Percentiles rank a stretch among this genome's conserved stretches.
Conservation (phyloP, 352 stramenopile genomes). For the Aphanomyces euteiches region DNA sequence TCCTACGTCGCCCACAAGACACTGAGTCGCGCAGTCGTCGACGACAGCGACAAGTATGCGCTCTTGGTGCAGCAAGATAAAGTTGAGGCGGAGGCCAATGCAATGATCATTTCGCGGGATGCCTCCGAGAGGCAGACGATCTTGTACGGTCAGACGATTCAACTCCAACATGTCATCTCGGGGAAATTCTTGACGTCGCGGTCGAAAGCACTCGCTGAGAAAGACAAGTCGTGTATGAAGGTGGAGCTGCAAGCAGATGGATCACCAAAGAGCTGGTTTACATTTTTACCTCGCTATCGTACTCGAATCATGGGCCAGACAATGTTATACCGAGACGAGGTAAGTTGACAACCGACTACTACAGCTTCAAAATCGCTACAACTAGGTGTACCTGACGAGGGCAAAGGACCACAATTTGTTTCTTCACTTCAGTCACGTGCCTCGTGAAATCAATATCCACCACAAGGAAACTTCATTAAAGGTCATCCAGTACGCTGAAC, state of each 20-base stretch:
- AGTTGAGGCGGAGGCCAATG: constrained; percentile 14
- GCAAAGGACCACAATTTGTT: constrained; percentile 1
- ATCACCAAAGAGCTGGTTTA: constrained; percentile 22
- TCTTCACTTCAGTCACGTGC: constrained; percentile 5
- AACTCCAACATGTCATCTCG: constrained; percentile 27
- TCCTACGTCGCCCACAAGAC: constrained; percentile 22
- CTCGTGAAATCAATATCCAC: constrained; percentile 21
- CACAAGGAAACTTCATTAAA: neutral
- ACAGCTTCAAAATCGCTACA: neutral
- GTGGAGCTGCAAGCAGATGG: constrained; percentile 1
- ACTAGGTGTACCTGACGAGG: constrained; percentile 18
- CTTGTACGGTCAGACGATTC: constrained; percentile 14
- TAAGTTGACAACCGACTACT: too few relatives aligned
- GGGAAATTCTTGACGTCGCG: constrained; percentile 22
- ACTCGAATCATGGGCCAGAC: constrained; percentile 2
- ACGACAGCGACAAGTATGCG: neutral
- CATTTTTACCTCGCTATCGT: constrained; percentile 16
- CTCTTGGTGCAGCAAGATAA: constrained; percentile 4
- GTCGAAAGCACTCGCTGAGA: constrained; percentile 17
- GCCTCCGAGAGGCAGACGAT: neutral
- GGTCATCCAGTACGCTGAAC: neutral
- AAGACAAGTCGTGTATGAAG: constrained; percentile 28
- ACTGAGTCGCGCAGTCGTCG: neutral
- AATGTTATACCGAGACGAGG: neutral
- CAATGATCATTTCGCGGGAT: neutral